Evolutionary conservation across 768 basidiomycete genomes (phyloP).

Genomic region (Russula vinacea): DNA sequence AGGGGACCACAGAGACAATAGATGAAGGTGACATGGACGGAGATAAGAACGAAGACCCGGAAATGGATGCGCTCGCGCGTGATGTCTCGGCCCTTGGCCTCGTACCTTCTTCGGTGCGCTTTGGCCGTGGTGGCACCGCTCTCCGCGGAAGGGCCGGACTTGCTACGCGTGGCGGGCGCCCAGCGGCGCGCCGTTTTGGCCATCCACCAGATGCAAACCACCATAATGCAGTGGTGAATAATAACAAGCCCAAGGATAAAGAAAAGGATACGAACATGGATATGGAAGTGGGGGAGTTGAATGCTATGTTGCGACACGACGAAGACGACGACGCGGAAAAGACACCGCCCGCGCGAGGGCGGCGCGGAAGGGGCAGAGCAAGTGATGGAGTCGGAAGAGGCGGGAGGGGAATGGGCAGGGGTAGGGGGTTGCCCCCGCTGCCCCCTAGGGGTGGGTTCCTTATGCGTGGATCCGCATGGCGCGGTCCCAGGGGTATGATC

Average conservation of each 20-base stretch:
- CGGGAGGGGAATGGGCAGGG: constrained; percentile 2
- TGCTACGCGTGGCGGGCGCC: constrained; percentile 27
- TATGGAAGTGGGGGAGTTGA: constrained; percentile 11
- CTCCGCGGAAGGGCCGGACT: constrained; percentile 48
- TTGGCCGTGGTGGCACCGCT: constrained; percentile 59
- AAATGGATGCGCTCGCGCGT: constrained; percentile 49
- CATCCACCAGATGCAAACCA: neutral
- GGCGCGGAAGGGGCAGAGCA: constrained; percentile 18
- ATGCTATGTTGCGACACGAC: constrained; percentile 12
- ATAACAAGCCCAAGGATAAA: neutral
- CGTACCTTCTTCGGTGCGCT: constrained; percentile 65
- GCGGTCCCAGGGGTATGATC: constrained; percentile 8
- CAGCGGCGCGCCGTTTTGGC: constrained; percentile 3
- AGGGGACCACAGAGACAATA: neutral
- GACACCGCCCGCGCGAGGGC: constrained; percentile 8
- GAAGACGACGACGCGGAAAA: neutral
- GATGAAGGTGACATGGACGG: neutral
- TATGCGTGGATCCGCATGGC: constrained; percentile 10
- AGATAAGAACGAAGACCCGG: constrained; percentile 26
- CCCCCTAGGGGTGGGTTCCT: constrained; percentile 26
- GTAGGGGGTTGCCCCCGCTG: constrained; percentile 18
- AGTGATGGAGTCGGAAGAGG: constrained; percentile 15
- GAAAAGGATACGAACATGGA: neutral
- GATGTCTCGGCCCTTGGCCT: constrained; percentile 51
- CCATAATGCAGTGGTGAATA: neutral